Percentiles rank a stretch among this genome's conserved stretches.
Conservation (phyloP, 768 basidiomycete species). For the Xerocomellus amylosporus region DNA sequence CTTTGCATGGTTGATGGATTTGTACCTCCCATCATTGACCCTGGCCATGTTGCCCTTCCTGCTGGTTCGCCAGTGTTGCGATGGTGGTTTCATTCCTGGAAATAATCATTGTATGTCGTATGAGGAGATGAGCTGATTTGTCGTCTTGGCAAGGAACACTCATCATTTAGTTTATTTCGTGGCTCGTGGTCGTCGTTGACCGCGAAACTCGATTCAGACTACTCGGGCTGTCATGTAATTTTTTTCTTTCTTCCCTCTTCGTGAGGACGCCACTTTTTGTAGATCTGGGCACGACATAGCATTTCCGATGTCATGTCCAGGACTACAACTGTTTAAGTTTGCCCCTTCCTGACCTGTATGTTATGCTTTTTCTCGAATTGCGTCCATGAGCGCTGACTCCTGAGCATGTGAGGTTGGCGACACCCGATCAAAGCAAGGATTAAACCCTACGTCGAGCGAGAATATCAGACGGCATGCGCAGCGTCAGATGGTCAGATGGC, state of each 20-base stretch:
- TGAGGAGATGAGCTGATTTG: slow-evolving; percentile 14
- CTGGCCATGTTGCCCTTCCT: neutral
- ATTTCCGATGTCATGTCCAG: neutral
- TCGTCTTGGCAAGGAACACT: neutral
- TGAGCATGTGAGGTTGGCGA: neutral
- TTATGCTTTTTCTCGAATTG: neutral
- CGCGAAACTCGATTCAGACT: slow-evolving; percentile 37
- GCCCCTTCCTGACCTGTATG: too few species aligned
- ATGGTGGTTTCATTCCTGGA: neutral
- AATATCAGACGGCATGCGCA: neutral
- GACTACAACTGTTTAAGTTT: neutral
- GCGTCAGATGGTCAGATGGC: neutral
- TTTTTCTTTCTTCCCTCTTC: slow-evolving; percentile 4
- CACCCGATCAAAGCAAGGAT: slow-evolving; percentile 1
- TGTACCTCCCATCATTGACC: neutral
- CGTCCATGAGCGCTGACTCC: neutral
- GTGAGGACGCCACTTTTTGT: slow-evolving; percentile 12
- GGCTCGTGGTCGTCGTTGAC: slow-evolving; percentile 15
- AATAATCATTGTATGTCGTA: slow-evolving; percentile 6
- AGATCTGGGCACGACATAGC: neutral
- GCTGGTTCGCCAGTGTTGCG: slow-evolving; percentile 11
- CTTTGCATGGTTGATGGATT: neutral
- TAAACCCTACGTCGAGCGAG: neutral
- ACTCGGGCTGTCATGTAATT: slow-evolving; percentile 25
- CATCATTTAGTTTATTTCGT: slow-evolving; percentile 32